These are phyloP conservation scores for Dendrobium nobile DNA, from an alignment of 106 monocot genomes.

Conservation along the genomic window DNA sequence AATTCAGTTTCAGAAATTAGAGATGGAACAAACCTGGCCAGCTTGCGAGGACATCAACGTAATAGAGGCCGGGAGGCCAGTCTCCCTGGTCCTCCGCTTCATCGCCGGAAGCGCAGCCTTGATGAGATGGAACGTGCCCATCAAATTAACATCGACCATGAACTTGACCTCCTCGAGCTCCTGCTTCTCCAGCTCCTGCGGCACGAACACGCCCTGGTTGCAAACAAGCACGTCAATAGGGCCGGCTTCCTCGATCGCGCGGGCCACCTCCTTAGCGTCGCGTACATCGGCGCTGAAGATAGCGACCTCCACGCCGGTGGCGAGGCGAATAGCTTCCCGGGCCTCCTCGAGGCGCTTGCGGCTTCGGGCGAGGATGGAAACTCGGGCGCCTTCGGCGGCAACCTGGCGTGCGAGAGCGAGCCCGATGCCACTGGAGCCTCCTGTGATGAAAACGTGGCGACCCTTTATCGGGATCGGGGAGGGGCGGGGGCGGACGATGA, in stretches of 20 bases:
- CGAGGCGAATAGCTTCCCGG: slow-evolving; percentile 36
- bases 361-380: slow-evolving; percentile 71
- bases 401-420: slow-evolving; percentile 46
- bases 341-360: slow-evolving; percentile 38
- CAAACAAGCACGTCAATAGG: slow-evolving; percentile 62
- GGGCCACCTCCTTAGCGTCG: slow-evolving; percentile 40
- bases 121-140: slow-evolving; percentile 68
- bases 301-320: slow-evolving; percentile 44
- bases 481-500: slow-evolving; percentile 46
- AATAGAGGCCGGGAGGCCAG: slow-evolving; percentile 43
- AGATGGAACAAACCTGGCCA: slow-evolving; percentile 50
- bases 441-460: slow-evolving; percentile 75
- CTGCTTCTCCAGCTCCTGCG: slow-evolving; percentile 55
- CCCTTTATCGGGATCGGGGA: slow-evolving; percentile 47
- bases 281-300: slow-evolving; percentile 59
- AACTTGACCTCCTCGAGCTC: slow-evolving; percentile 52
- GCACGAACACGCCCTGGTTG: slow-evolving; percentile 60
- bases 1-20: not conserved
- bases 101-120: slow-evolving; percentile 76
- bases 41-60: slow-evolving; percentile 79
- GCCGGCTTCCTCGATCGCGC: slow-evolving; percentile 50
- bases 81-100: slow-evolving; percentile 32
- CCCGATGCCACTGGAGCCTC: slow-evolving; percentile 80
- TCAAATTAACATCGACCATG: slow-evolving; percentile 73
- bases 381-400: slow-evolving; percentile 44